Percentiles rank a stretch among this genome's conserved stretches.
Evolutionary conservation across 176 grass and related monocot species (phyloP).

Genomic region (Lolium multiflorum): DNA sequence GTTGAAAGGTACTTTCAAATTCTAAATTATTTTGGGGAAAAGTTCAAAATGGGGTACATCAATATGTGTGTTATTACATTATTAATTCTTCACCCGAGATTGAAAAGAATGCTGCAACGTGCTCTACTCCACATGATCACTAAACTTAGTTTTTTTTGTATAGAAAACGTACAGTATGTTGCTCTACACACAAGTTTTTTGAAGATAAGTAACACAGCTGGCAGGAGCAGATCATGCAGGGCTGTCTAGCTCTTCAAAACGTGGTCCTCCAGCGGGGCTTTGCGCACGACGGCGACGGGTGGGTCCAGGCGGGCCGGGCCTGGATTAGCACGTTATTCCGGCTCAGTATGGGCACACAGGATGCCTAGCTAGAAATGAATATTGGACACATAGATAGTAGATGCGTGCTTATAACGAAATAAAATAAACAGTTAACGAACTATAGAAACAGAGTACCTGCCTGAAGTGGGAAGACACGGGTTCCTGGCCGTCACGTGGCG

Average conservation of each 20-base stretch:
- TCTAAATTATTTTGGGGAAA: too few species aligned
- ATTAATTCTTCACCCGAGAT: too few species aligned
- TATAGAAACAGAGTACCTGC: constrained; percentile 8
- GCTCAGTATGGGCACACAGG: not conserved
- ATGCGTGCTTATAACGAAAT: not conserved
- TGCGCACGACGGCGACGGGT: not conserved
- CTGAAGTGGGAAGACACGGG: constrained; percentile 19
- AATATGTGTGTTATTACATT: too few species aligned
- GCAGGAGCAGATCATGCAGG: not conserved
- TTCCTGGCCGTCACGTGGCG: constrained; percentile 13
- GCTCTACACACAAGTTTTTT: too few species aligned
- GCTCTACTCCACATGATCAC: too few species aligned
- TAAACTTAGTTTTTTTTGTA: too few species aligned
- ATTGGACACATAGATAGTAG: not conserved
- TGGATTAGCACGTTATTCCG: not conserved
- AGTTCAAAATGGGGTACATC: too few species aligned
- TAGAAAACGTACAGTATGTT: too few species aligned
- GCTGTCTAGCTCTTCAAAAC: not conserved
- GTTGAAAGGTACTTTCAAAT: too few species aligned
- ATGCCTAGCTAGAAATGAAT: not conserved
- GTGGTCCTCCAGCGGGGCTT: not conserved
- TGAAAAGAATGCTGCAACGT: too few species aligned
- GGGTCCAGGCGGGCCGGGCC: not conserved
- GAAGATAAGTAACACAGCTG: not conserved
- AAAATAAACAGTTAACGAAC: not conserved